These are phyloP conservation scores for Solanum microdontum DNA, from an alignment of 257 asterid genomes.

Conservation along the genomic window DNA sequence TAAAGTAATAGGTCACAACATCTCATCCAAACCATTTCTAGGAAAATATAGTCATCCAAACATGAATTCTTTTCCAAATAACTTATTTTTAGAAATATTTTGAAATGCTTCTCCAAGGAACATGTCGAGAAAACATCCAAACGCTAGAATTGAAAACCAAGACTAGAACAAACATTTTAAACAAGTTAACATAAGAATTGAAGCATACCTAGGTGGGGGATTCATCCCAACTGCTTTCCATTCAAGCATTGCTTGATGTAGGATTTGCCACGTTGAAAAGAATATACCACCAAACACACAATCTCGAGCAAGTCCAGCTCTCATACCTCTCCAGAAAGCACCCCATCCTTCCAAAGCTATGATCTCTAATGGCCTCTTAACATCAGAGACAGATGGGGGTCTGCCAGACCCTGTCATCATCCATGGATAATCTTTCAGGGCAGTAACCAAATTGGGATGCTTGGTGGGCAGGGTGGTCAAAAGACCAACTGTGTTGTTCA, in stretches of 20 bases:
- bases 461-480: constrained; percentile 56
- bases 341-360: constrained; percentile 77
- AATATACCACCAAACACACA: constrained; percentile 81
- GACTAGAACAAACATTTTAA: background rate
- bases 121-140: background rate
- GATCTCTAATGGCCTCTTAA: constrained; percentile 42
- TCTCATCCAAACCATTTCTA: background rate
- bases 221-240: constrained; percentile 96
- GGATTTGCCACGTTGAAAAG: constrained; percentile 79
- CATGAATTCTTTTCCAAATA: background rate
- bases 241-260: constrained; percentile 52
- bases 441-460: constrained; percentile 38
- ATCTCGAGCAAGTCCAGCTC: constrained; percentile 80
- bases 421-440: constrained; percentile 90
- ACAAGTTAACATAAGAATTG: background rate
- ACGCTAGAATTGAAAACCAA: background rate
- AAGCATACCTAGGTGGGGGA: constrained; percentile 71
- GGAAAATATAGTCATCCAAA: background rate
- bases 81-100: background rate
- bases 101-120: background rate
- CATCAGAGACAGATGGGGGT: constrained; percentile 69
- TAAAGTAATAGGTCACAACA: background rate
- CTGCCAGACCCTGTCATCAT: constrained; percentile 94
- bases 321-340: constrained; percentile 78
- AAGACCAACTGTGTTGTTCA: constrained; percentile 53